A percentile compares a stretch with the other conserved stretches of the same genome.
phyloP scores from a whole-genome alignment of 352 stramenopile species.

The Pythium biforme region DNA sequence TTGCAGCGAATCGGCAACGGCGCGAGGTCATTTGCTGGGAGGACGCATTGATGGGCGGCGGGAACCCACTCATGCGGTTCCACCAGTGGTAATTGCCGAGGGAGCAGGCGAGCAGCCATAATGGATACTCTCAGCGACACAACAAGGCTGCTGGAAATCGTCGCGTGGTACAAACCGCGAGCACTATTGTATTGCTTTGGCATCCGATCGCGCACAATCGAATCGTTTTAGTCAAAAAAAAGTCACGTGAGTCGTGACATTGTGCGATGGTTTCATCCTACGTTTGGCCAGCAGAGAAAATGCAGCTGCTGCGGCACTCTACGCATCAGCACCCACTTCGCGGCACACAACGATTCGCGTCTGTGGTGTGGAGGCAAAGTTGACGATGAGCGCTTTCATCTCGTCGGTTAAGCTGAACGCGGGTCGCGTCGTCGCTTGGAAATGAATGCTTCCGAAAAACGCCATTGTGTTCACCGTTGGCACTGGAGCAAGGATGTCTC shows the following conservation, averaged over 20 bases:
- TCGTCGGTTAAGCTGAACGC: conserved; percentile 4
- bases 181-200: too few relatives aligned
- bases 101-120: too few relatives aligned
- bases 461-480: neutral
- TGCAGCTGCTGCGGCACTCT: too few relatives aligned
- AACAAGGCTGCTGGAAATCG: too few relatives aligned
- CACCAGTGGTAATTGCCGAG: neutral
- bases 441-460: neutral
- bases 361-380: neutral
- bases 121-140: too few relatives aligned
- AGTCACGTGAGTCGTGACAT: too few relatives aligned
- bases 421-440: neutral
- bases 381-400: neutral
- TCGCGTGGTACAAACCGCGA: too few relatives aligned
- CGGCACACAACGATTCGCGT: neutral
- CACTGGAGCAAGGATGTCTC: neutral
- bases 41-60: neutral
- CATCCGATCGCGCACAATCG: too few relatives aligned
- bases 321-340: neutral
- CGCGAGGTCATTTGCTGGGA: neutral
- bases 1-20: neutral
- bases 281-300: too few relatives aligned
- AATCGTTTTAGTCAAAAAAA: too few relatives aligned
- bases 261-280: too few relatives aligned
- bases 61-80: neutral